Evolutionary conservation across 352 stramenopile species (phyloP).

Genomic region (Elongisporangium senticosum): DNA sequence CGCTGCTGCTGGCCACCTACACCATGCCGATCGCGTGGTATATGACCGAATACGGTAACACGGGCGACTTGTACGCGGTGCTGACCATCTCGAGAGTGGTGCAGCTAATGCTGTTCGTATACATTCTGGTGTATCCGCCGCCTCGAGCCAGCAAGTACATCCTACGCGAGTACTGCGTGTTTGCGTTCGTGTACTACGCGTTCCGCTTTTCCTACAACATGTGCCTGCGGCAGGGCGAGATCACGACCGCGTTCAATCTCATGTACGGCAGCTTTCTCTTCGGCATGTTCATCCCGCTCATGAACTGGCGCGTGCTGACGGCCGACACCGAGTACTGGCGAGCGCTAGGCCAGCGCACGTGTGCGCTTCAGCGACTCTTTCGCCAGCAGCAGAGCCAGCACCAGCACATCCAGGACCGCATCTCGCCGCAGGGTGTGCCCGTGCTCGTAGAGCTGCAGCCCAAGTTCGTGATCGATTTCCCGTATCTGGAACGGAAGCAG

Average conservation of each 20-base stretch:
- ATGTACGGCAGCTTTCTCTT: conserved; percentile 11
- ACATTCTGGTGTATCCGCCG: conserved; percentile 10
- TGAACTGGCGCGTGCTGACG: conserved; percentile 43
- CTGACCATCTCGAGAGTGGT: conserved; percentile 6
- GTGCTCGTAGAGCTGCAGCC: conserved; percentile 42
- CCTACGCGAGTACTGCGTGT: conserved; percentile 19
- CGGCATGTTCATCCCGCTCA: conserved; percentile 18
- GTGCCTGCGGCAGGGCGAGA: conserved; percentile 8
- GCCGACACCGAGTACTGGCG: conserved; percentile 65
- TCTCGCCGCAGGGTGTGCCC: conserved; percentile 37
- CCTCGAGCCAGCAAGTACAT: conserved; percentile 11
- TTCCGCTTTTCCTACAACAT: conserved; percentile 14
- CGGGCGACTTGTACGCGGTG: conserved; percentile 9
- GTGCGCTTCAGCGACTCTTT: conserved; percentile 24
- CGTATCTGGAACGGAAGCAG: conserved; percentile 29
- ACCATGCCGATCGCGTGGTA: conserved; percentile 20
- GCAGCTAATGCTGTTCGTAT: conserved; percentile 19
- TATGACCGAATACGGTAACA: conserved; percentile 5
- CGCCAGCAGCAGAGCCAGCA: conserved; percentile 16
- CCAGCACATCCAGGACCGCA: conserved; percentile 22
- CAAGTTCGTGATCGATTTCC: conserved; percentile 39
- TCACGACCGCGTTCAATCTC: conserved; percentile 9
- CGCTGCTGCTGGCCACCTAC: conserved; percentile 22
- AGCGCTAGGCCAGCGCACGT: conserved; percentile 33
- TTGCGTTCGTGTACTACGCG: conserved; percentile 19